A percentile compares a stretch with the other conserved stretches of the same genome.
phyloP scores from a whole-genome alignment of 257 asterid genomes.

The Forsythia viridissima region DNA sequence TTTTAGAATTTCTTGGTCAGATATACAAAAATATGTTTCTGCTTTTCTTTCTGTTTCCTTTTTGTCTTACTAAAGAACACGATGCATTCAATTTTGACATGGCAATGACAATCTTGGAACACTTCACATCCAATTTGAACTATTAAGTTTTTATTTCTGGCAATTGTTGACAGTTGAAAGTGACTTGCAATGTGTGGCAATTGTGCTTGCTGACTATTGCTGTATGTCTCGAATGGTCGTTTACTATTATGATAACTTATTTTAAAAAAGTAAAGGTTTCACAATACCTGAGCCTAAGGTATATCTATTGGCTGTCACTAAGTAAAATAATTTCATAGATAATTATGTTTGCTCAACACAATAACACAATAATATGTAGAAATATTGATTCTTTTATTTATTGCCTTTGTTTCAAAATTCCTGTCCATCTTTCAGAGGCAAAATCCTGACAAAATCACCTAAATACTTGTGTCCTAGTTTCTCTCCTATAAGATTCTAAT shows the following conservation, averaged over 20 bases:
- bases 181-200: not conserved
- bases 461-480: not conserved
- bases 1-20: not conserved
- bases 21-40: not conserved
- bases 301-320: not conserved
- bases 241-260: not conserved
- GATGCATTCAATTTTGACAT: not conserved
- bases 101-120: not conserved
- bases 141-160: not conserved
- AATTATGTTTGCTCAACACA: not conserved
- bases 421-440: not conserved
- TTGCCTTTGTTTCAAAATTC: slow-evolving; percentile 4
- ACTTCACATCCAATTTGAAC: not conserved
- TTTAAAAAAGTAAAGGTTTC: not conserved
- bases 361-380: not conserved
- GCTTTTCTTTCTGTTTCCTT: not conserved
- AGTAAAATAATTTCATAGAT: not conserved
- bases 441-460: not conserved
- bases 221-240: not conserved
- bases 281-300: not conserved
- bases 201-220: not conserved
- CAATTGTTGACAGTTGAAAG: slow-evolving; percentile 4
- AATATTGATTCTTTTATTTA: not conserved
- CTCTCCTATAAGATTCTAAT: not conserved
- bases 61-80: not conserved